Evolutionary conservation across 148 eudicot genomes (phyloP).

Genomic region (Vaccinium corymbosum): DNA sequence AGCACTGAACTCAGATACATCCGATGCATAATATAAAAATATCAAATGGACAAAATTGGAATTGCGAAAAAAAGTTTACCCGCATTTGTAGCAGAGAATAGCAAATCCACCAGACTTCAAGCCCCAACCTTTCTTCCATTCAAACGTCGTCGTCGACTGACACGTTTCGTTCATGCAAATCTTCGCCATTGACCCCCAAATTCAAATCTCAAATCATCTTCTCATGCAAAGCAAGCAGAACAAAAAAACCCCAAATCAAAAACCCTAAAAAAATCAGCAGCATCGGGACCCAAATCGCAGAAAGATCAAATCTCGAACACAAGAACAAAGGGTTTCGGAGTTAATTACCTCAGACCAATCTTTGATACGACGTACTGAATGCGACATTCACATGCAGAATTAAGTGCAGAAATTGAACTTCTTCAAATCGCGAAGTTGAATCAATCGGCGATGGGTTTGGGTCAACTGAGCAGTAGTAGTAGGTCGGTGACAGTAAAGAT

Average conservation of each 20-base stretch:
- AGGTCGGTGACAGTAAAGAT: constrained; percentile 6
- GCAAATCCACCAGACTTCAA: constrained; percentile 81
- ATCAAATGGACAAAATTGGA: constrained; percentile 17
- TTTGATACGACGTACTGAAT: background rate
- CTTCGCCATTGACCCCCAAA: constrained; percentile 45
- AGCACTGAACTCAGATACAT: background rate
- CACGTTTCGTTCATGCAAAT: constrained; percentile 80
- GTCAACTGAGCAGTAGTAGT: constrained; percentile 3
- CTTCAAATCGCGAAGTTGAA: background rate
- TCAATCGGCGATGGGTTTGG: background rate
- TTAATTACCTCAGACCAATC: constrained; percentile 7
- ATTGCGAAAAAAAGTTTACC: constrained; percentile 39
- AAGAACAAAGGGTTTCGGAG: background rate
- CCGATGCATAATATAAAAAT: background rate
- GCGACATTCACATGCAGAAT: constrained; percentile 13
- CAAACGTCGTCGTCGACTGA: constrained; percentile 41
- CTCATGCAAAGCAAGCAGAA: constrained; percentile 6
- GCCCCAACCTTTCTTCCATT: constrained; percentile 84
- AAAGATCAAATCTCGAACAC: constrained; percentile 10
- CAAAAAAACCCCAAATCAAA: constrained; percentile 26
- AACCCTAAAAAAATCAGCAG: constrained; percentile 11
- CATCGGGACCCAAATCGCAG: background rate
- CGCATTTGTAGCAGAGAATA: constrained; percentile 72
- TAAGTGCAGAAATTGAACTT: background rate
- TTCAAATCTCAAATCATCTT: constrained; percentile 18